These are phyloP conservation scores for Abrus pulchellus DNA, from an alignment of 306 rosid species.

Conservation along the genomic window DNA sequence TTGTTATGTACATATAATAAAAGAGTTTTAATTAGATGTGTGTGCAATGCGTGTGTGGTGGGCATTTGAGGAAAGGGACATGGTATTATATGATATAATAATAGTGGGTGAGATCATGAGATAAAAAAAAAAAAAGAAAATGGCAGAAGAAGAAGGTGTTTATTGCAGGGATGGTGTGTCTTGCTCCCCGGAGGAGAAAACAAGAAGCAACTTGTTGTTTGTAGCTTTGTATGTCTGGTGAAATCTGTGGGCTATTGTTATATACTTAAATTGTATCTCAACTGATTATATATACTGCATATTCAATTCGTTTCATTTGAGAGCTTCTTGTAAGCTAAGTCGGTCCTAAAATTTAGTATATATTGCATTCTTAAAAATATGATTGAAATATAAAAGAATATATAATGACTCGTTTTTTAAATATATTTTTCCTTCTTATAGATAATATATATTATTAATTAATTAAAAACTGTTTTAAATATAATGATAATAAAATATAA, in stretches of 20 bases:
- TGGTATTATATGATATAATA: background rate
- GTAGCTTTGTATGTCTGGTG: background rate
- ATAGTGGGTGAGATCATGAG: background rate
- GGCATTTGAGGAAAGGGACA: slow-evolving; percentile 19
- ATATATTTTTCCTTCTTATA: no score
- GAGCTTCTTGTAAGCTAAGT: background rate
- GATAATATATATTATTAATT: no score
- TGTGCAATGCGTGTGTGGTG: background rate
- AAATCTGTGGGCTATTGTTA: background rate
- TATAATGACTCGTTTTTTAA: no score
- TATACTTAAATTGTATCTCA: background rate
- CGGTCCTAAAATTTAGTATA: background rate
- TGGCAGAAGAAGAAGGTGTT: background rate
- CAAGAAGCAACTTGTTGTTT: background rate
- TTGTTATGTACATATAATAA: background rate
- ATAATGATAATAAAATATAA: no score
- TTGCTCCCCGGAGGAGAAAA: background rate
- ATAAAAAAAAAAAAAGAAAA: background rate
- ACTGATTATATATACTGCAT: background rate
- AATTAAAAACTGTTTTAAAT: no score
- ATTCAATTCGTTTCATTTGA: background rate
- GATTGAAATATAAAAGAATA: no score
- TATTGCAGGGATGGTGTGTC: slow-evolving; percentile 3
- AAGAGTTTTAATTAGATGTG: background rate
- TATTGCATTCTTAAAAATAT: no score